These are phyloP conservation scores for Talaromyces nanjingensis DNA, from an alignment of 495 filamentous ascomycete species.

Conservation along the genomic window DNA sequence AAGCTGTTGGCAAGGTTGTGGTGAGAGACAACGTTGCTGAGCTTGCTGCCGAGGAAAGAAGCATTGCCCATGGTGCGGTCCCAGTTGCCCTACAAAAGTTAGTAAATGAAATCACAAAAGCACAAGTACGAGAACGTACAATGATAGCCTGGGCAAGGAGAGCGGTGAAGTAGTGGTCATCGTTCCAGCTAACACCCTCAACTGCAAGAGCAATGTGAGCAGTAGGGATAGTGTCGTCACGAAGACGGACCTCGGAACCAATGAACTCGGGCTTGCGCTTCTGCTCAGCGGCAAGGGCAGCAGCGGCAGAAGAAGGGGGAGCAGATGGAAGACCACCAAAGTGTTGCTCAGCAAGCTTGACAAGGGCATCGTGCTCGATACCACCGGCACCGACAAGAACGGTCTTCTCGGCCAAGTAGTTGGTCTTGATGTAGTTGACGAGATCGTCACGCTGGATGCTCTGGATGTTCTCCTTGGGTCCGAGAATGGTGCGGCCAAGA, in stretches of 20 bases:
- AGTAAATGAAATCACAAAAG: background rate
- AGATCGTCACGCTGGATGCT: constrained; percentile 89
- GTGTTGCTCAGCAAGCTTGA: constrained; percentile 94
- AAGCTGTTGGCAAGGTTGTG: constrained; percentile 96
- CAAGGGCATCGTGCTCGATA: constrained; percentile 86
- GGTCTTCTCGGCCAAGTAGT: constrained; percentile 99
- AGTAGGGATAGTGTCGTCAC: constrained; percentile 91
- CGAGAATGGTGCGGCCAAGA: constrained; percentile 94
- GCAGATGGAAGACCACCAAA: constrained; percentile 70
- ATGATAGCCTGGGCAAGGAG: constrained; percentile 97
- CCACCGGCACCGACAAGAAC: constrained; percentile 94
- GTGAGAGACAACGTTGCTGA: constrained; percentile 86
- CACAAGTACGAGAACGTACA: constrained; percentile 1
- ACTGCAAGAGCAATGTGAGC: constrained; percentile 98
- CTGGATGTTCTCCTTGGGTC: constrained; percentile 96
- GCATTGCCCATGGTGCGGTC: constrained; percentile 98
- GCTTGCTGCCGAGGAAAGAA: constrained; percentile 92
- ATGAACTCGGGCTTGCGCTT: constrained; percentile 90
- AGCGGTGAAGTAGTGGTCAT: constrained; percentile 97
- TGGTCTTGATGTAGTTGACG: constrained; percentile 92
- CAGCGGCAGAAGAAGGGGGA: constrained; percentile 62
- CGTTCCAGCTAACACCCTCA: constrained; percentile 99
- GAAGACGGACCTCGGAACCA: constrained; percentile 87
- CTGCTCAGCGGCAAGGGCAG: constrained; percentile 57
- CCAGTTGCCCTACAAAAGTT: constrained; percentile 67